Evolutionary conservation across 2,329 filamentous ascomycete species (phyloP).

Genomic region (Teratosphaeriaceae sp.): DNA sequence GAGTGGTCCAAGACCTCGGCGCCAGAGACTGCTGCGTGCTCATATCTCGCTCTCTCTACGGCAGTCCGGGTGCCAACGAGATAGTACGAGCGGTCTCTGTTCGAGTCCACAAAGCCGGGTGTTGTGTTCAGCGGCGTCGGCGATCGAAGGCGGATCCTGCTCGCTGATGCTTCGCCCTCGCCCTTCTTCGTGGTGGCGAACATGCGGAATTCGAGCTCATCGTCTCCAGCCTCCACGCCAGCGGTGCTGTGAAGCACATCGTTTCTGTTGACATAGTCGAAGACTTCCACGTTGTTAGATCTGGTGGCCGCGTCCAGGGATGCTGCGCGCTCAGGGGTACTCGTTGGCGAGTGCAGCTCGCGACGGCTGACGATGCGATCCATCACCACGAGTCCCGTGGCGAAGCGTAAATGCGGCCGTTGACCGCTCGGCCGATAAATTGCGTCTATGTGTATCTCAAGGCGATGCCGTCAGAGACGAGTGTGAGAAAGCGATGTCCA

Average conservation of each 20-base stretch:
- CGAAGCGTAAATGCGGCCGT: no score
- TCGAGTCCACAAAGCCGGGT: slow-evolving; percentile 12
- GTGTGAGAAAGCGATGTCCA: no score
- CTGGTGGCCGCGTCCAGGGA: slow-evolving; percentile 6
- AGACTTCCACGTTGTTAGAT: slow-evolving; percentile 1
- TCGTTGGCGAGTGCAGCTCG: slow-evolving; percentile 10
- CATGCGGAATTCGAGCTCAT: slow-evolving; percentile 23
- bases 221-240: slow-evolving; percentile 14
- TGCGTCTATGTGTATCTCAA: no score
- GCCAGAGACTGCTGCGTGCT: slow-evolving; percentile 15
- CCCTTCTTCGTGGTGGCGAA: slow-evolving; percentile 17
- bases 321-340: slow-evolving; percentile 8
- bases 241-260: not conserved
- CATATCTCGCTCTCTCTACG: slow-evolving; percentile 3
- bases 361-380: slow-evolving; percentile 11
- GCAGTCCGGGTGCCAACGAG: slow-evolving; percentile 7
- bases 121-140: slow-evolving; percentile 14
- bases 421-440: no score
- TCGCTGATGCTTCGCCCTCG: slow-evolving; percentile 4
- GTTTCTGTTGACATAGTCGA: slow-evolving; percentile 1
- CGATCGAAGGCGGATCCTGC: slow-evolving; percentile 19
- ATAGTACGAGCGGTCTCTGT: slow-evolving; percentile 15
- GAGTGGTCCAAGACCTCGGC: slow-evolving; percentile 15
- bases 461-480: no score
- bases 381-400: no score